A percentile compares a stretch with the other conserved stretches of the same genome.
Evolutionary conservation across 2,329 filamentous ascomycete species (phyloP).

Genomic region (Helminthosporium solani): DNA sequence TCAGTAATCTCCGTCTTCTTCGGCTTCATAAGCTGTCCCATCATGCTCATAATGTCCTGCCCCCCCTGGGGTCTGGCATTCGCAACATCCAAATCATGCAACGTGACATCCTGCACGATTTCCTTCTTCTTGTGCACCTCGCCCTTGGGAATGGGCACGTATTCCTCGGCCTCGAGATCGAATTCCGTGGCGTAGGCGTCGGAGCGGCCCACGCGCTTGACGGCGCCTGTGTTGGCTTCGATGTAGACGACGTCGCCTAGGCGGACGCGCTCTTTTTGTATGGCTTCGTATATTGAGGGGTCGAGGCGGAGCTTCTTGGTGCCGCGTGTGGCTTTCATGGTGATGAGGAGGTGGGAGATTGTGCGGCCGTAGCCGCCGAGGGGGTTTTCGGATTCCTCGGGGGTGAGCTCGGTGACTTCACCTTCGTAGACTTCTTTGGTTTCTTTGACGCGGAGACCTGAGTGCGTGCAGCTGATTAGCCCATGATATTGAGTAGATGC

Average conservation of each 20-base stretch:
- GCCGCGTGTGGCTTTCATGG: slow-evolving; percentile 90
- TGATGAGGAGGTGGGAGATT: slow-evolving; percentile 92
- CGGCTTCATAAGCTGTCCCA: slow-evolving; percentile 99
- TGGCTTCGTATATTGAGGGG: slow-evolving; percentile 98
- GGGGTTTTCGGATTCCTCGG: slow-evolving; percentile 97
- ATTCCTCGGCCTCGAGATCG: slow-evolving; percentile 97
- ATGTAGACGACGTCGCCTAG: slow-evolving; percentile 99
- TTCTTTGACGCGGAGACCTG: slow-evolving; percentile 86
- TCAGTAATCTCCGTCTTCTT: slow-evolving; percentile 99
- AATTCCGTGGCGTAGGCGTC: slow-evolving; percentile 99
- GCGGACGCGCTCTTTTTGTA: slow-evolving; percentile 95
- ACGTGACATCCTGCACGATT: slow-evolving; percentile 96
- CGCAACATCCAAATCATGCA: slow-evolving; percentile 94
- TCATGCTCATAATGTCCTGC: slow-evolving; percentile 99
- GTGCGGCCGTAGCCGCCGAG: slow-evolving; percentile 96
- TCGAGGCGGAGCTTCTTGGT: slow-evolving; percentile 97
- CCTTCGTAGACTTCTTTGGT: slow-evolving; percentile 99
- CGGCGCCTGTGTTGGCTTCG: slow-evolving; percentile 96
- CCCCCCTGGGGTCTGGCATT: slow-evolving; percentile 94
- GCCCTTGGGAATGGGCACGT: slow-evolving; percentile 97
- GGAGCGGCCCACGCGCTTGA: slow-evolving; percentile 92
- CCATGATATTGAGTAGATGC: not conserved
- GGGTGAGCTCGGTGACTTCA: slow-evolving; percentile 95
- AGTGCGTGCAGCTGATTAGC: slow-evolving; percentile 8
- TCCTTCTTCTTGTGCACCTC: slow-evolving; percentile 99